Base-by-base conservation (phyloP, 2,329 filamentous ascomycete genomes). In the Aspergillus tanneri region DNA sequence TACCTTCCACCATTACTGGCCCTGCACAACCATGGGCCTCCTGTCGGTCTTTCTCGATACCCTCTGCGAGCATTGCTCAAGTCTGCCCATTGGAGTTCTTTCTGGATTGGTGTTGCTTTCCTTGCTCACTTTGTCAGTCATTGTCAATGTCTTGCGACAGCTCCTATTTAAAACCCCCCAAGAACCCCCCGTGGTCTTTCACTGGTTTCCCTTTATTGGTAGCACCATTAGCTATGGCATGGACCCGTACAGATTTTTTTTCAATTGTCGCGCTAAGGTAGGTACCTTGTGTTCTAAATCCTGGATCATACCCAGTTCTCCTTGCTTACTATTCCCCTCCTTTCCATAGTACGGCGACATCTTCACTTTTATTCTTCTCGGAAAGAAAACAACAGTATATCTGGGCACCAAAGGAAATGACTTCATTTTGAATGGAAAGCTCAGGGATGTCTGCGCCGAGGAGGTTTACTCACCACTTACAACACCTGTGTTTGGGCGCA, bases 161-260 rank as follows among this genome's bases (percentile, higher is more conserved):
- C 60, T 95, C 47, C 74, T 96, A 53, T 83, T 90, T 75, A 88
- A 83, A 74, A 92, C 90, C 61, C 82, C 86, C 43, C 87, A 90
- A 67, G 87, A 90, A 68, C 88, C 88, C 23, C 82, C 82, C 0
- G 61, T 85, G 23, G 82, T 85, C 40, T 85, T 85, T 69, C 82
- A 85, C 69, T 81, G 75, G 77, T 71, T 85, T 24, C 82, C 82
- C 50, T 73, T 95, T 58, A 79, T 99, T 63, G 92, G 92, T 56
- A 96, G 86, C 76, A 96, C 93, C 51, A 78, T 97, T 62, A 88
- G 83, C 36, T 99, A 97, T 74, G 92, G 92, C 70, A 96, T 96
- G 72, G 90, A 97, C 65, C 63, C 83, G 2, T 84, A 79, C 69
- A 77, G 75, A 50, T 84, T 85, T 71, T 84, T 84, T 68, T 79